A percentile compares a stretch with the other conserved stretches of the same genome.
Conservation (phyloP, 208 protist genomes). For the Kentomonas sorsogonicus region DNA sequence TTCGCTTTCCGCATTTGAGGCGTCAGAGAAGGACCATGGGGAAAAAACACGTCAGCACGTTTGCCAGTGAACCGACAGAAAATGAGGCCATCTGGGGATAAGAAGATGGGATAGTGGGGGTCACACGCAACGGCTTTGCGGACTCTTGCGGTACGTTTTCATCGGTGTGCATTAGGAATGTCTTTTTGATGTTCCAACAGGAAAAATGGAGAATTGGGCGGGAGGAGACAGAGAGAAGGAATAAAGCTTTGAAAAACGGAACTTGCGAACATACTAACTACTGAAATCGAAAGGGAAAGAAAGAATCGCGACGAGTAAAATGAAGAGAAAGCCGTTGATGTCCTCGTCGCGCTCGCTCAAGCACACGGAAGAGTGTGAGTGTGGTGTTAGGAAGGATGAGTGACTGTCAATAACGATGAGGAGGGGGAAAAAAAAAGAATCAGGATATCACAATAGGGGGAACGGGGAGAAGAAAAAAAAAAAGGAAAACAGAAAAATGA, state of each 20-base stretch:
- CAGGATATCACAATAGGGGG: constrained; percentile 1
- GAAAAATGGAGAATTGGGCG: no score
- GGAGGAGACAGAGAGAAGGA: no score
- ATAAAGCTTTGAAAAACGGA: neutral
- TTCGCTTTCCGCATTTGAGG: constrained; percentile 1
- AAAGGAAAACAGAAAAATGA: neutral
- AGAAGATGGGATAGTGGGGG: neutral
- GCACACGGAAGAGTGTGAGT: constrained; percentile 4
- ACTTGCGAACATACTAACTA: neutral
- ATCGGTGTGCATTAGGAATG: no score
- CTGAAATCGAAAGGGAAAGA: neutral
- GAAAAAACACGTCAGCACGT: neutral
- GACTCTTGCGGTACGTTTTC: no score
- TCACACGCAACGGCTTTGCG: neutral
- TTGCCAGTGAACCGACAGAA: neutral
- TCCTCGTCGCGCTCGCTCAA: no score
- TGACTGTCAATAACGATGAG: neutral
- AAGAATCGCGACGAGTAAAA: constrained; percentile 1
- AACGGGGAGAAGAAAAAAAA: constrained; percentile 10
- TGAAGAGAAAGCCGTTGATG: no score
- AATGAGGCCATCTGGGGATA: neutral
- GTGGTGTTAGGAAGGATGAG: neutral
- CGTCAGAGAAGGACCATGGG: neutral
- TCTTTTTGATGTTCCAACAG: no score
- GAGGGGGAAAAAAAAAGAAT: constrained; percentile 7